Conservation (phyloP, 805 yeast species). For the Saccharomycopsis olivae region DNA sequence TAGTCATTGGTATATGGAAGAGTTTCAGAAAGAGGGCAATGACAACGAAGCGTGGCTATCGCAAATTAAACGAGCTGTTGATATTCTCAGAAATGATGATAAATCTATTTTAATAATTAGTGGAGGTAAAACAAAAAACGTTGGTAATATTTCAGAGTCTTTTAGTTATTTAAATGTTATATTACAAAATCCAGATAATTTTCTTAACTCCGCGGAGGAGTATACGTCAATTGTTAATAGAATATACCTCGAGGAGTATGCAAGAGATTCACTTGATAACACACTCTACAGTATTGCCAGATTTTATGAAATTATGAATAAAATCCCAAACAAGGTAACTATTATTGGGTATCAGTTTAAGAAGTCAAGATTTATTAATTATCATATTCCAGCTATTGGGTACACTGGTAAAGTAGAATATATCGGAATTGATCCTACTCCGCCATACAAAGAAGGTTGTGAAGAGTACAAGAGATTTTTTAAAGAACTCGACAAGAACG, state of each 20-base stretch:
- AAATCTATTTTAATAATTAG: constrained; percentile 34
- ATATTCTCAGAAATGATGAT: constrained; percentile 24
- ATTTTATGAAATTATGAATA: constrained; percentile 35
- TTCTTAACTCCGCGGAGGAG: constrained; percentile 3
- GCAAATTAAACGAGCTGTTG: constrained; percentile 42
- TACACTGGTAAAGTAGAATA: constrained; percentile 31
- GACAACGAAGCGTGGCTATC: constrained; percentile 58
- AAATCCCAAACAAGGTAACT: constrained; percentile 42
- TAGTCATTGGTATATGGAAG: constrained; percentile 55
- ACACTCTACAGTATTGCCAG: constrained; percentile 49
- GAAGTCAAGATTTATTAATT: constrained; percentile 41
- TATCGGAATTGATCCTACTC: constrained; percentile 48
- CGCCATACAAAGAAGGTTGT: constrained; percentile 24
- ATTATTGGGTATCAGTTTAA: constrained; percentile 74
- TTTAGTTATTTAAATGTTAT: constrained; percentile 35
- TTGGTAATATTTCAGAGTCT: constrained; percentile 52
- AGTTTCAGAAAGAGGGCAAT: constrained; percentile 57
- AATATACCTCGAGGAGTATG: constrained; percentile 53
- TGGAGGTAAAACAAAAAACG: constrained; percentile 64
- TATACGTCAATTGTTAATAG: constrained; percentile 17
- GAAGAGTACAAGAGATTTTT: constrained; percentile 30
- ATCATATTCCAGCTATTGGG: constrained; percentile 44
- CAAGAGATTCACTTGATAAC: constrained; percentile 75
- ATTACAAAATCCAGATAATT: constrained; percentile 10
- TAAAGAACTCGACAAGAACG: constrained; percentile 36